These are phyloP conservation scores for Boletus edulis DNA, from an alignment of 768 basidiomycete species.

Conservation along the genomic window DNA sequence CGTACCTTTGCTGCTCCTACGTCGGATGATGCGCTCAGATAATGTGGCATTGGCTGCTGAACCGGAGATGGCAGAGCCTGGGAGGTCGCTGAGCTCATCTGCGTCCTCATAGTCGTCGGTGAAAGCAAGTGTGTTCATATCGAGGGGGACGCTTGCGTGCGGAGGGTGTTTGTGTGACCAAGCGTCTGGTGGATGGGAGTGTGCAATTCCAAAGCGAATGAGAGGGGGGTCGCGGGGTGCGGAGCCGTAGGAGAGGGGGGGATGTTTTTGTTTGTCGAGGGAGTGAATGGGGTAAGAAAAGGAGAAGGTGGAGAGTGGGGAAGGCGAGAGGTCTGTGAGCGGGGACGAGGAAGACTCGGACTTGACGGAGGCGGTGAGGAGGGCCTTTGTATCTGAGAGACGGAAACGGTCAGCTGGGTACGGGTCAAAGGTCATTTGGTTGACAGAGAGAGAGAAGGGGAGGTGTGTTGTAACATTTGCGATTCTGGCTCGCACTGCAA, in stretches of 20 bases:
- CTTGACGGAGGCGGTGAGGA: constrained; percentile 20
- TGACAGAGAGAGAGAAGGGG: neutral
- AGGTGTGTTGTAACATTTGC: neutral
- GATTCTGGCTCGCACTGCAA: neutral
- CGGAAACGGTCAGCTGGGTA: constrained; percentile 16
- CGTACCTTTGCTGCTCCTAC: constrained; percentile 76
- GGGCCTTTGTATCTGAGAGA: constrained; percentile 10
- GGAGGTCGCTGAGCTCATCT: constrained; percentile 51
- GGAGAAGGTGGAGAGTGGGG: constrained; percentile 20
- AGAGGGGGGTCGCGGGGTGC: neutral
- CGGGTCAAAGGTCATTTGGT: constrained; percentile 23
- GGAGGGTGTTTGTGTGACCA: constrained; percentile 22
- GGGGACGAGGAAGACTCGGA: constrained; percentile 28
- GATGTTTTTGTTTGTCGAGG: neutral
- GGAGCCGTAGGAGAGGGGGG: neutral
- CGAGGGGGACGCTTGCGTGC: constrained; percentile 18
- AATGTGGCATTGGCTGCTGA: constrained; percentile 18
- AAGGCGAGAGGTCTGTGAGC: constrained; percentile 19
- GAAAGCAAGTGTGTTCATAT: constrained; percentile 41
- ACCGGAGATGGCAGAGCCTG: constrained; percentile 22
- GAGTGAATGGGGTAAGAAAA: constrained; percentile 20
- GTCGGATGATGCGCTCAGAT: constrained; percentile 54
- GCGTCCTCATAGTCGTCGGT: constrained; percentile 64
- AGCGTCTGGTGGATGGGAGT: constrained; percentile 13
- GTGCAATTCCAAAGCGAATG: constrained; percentile 30